These are phyloP conservation scores for Xylaria sp. DNA, from an alignment of 495 filamentous ascomycete species.

Conservation along the genomic window DNA sequence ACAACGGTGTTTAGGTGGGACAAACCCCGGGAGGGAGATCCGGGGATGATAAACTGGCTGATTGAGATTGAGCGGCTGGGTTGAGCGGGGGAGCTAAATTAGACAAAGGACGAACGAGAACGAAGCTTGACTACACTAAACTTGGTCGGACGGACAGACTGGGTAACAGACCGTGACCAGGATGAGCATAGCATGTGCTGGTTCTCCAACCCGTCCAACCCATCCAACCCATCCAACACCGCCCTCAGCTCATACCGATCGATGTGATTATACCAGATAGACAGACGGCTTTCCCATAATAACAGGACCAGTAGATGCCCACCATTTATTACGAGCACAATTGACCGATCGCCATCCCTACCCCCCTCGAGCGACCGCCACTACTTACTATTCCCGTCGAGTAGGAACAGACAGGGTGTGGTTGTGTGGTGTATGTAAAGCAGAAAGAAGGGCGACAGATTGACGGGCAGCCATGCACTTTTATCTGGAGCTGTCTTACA, in stretches of 20 bases:
- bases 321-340: neutral
- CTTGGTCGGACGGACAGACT: neutral
- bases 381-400: neutral
- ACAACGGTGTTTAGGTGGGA: constrained; percentile 24
- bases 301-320: neutral
- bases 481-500: neutral
- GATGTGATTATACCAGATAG: neutral
- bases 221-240: neutral
- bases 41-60: neutral
- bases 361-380: neutral
- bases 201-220: neutral
- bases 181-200: neutral
- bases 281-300: neutral
- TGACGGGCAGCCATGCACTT: constrained; percentile 16
- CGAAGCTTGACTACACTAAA: neutral
- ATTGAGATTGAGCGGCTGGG: constrained; percentile 3
- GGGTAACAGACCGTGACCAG: neutral
- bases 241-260: neutral
- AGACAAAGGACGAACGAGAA: neutral
- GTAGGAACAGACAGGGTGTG: neutral
- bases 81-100: constrained; percentile 14
- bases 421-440: neutral
- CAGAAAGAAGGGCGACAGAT: neutral
- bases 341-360: neutral
- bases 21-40: constrained; percentile 14